phyloP scores from a whole-genome alignment of 2,329 filamentous ascomycete genomes.

The Talaromyces sp. region DNA sequence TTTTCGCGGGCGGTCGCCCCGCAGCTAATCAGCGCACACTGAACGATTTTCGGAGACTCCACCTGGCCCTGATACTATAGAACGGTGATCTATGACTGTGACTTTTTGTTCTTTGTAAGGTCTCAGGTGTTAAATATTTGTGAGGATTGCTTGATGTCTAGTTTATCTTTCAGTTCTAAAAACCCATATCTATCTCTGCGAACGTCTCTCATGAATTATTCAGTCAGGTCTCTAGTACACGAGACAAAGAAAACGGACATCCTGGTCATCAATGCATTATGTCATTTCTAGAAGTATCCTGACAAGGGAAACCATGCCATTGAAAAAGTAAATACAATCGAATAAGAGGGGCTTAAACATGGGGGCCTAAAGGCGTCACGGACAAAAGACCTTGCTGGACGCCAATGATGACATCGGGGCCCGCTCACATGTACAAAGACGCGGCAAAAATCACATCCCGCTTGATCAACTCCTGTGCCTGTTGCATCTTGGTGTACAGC shows the following conservation, averaged over 20 bases:
- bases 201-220: too few species aligned
- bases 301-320: too few species aligned
- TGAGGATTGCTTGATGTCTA: too few species aligned
- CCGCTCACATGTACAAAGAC: constrained; percentile 75
- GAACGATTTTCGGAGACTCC: constrained; percentile 23
- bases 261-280: neutral
- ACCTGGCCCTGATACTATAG: too few species aligned
- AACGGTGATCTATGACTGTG: neutral
- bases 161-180: too few species aligned
- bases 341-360: neutral
- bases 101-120: neutral
- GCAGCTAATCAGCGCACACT: constrained; percentile 32
- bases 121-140: too few species aligned
- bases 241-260: neutral
- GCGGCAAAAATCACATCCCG: constrained; percentile 90
- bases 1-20: constrained; percentile 31
- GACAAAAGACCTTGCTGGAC: neutral
- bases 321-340: neutral
- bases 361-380: constrained; percentile 5
- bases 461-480: constrained; percentile 97
- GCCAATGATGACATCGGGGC: neutral
- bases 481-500: constrained; percentile 94
- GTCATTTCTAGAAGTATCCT: neutral
- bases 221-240: too few species aligned
- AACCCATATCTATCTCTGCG: too few species aligned